Percentiles rank a stretch among this genome's conserved stretches.
phyloP scores from a whole-genome alignment of 176 grass and related monocot species.

The Oryza meyeriana region DNA sequence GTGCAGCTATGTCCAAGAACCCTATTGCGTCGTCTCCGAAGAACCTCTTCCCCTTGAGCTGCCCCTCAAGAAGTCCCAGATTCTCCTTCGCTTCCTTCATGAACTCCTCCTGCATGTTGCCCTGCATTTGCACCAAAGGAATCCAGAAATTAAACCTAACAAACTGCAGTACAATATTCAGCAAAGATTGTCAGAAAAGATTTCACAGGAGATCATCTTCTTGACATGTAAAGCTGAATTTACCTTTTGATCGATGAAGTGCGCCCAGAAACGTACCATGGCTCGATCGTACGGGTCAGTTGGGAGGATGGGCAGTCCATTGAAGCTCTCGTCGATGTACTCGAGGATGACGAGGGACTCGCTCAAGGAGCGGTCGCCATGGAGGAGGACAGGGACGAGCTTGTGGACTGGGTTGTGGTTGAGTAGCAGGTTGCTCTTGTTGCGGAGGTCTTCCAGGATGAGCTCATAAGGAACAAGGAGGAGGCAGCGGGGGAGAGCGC shows the following conservation, averaged over 20 bases:
- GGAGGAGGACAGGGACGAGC: background rate
- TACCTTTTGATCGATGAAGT: background rate
- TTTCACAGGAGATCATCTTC: background rate
- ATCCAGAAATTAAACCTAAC: background rate
- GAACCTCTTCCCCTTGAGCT: too few species aligned
- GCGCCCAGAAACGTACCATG: background rate
- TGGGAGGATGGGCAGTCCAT: background rate
- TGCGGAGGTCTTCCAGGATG: background rate
- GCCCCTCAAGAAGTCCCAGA: constrained; percentile 29
- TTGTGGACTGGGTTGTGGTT: background rate
- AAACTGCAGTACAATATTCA: background rate
- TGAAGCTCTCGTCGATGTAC: background rate
- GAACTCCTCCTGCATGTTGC: too few species aligned
- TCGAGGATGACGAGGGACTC: background rate
- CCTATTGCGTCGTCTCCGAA: constrained; percentile 52
- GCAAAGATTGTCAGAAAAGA: background rate
- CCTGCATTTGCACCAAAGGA: background rate
- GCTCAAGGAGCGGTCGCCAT: background rate
- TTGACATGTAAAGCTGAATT: too few species aligned
- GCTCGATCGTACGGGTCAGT: background rate
- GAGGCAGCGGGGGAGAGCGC: too few species aligned
- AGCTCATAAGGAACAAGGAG: background rate
- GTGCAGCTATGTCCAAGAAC: constrained; percentile 37
- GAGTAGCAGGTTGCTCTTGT: background rate
- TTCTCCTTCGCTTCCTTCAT: constrained; percentile 15